Evolutionary conservation across 148 eudicot species (phyloP), one percentile per base, ranked within the genome.

Genomic region (Amaranthus hypochondriacus): DNA sequence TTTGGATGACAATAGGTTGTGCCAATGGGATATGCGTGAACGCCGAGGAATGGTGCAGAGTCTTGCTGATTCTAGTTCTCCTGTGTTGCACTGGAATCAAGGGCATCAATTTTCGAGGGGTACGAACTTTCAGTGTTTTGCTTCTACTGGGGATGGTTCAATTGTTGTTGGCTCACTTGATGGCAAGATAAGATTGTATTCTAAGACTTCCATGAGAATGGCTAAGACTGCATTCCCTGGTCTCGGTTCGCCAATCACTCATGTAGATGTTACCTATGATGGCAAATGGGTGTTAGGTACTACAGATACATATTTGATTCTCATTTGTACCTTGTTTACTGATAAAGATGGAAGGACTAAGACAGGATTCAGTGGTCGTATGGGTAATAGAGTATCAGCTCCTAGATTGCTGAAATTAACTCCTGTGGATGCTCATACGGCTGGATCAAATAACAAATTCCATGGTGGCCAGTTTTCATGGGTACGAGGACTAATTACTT

Each of bases 1-100:
- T 3, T 77, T 95, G 69, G 99, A 95, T 78, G 97, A 95, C 77
- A 95, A 89, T 48, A 81, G 89, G 82, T 66, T 95, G 71, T 95
- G 97, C 56, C 89, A 87, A 60, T 95, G 99, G 99, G 99, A 95
- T 85, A 92, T 92, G 97, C 78, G 99, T n/a, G 99, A 95, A n/a
- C 84, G 79, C 56, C 72, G 73, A 6, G 97, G 99, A 2, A 83
- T 86, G 73, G 99, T 95, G 64, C 97, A 92, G 84, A 80, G 72
- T 55, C 66, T 91, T 39, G 88, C 85, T 0, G 39, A 39, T 70
- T 71, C 77, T 0, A 74, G 71, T 72, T 84, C 97, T 2, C 96
- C 96, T 4, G 99, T 92, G 7, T 76, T 95, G 88, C 71, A 90
- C 62, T 95, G 99, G 99, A 84, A 82, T 2, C 96, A 95, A 56